Conservation (phyloP, 2,329 filamentous ascomycete species). For the Pleoardoris graminearum region DNA sequence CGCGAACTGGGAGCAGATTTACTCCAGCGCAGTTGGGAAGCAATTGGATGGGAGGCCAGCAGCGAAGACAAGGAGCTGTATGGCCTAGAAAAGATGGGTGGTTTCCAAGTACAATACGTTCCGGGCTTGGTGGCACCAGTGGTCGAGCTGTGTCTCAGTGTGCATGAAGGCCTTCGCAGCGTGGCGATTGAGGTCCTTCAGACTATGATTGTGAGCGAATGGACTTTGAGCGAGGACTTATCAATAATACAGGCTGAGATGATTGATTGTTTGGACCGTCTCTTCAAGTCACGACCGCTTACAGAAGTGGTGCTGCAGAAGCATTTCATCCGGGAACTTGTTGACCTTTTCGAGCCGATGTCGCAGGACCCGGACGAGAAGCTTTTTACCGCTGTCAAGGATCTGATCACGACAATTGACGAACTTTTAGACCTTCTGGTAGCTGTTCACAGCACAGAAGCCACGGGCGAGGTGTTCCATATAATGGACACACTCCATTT, state of each 20-base stretch:
- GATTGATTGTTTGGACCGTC: conserved; percentile 86
- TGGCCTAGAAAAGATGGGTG: conserved; percentile 81
- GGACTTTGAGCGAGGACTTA: conserved; percentile 91
- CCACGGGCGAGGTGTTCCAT: conserved; percentile 72
- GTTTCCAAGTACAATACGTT: conserved; percentile 98
- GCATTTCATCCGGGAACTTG: conserved; percentile 83
- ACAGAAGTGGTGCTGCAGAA: conserved; percentile 91
- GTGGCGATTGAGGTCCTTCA: conserved; percentile 93
- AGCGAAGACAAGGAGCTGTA: conserved; percentile 77
- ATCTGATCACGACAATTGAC: conserved; percentile 81
- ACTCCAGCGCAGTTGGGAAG: conserved; percentile 84
- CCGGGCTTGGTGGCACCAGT: conserved; percentile 88
- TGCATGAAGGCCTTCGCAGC: conserved; percentile 85
- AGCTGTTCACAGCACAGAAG: conserved; percentile 80
- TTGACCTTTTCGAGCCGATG: conserved; percentile 76
- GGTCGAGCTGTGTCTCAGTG: conserved; percentile 90
- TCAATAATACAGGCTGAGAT: conserved; percentile 92
- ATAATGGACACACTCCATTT: conserved; percentile 86
- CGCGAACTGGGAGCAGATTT: conserved; percentile 88
- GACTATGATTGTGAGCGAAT: conserved; percentile 98
- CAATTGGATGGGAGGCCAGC: conserved; percentile 93
- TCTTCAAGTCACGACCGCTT: conserved; percentile 87
- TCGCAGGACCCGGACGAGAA: conserved; percentile 69
- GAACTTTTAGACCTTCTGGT: conserved; percentile 90
- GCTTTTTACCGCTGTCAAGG: conserved; percentile 74